Conservation (phyloP, 164 flowering plant species). For the Stephania yunnanensis region DNA sequence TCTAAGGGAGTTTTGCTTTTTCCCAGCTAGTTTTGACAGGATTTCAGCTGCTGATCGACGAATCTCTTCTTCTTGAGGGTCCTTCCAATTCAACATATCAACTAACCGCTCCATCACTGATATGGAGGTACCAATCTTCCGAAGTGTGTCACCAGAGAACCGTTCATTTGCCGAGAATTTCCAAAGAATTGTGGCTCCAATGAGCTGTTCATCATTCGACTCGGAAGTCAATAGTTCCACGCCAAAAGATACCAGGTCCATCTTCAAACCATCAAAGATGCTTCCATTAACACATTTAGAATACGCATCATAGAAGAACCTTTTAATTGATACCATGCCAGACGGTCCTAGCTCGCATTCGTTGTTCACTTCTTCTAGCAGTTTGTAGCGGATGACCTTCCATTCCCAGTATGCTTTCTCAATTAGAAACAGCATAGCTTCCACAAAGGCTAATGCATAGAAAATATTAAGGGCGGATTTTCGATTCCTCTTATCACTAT, state of each 20-base stretch:
- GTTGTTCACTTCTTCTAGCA: conserved; percentile 57
- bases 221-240: conserved; percentile 68
- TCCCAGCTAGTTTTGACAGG: conserved; percentile 60
- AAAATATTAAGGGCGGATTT: conserved; percentile 69
- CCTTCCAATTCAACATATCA: conserved; percentile 95
- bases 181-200: conserved; percentile 58
- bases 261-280: conserved; percentile 86
- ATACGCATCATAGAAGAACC: conserved; percentile 91
- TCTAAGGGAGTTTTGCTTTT: conserved; percentile 73
- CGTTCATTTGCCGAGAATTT: conserved; percentile 34
- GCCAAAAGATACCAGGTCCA: conserved; percentile 82
- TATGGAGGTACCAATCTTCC: conserved; percentile 63
- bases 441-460: conserved; percentile 77
- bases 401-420: conserved; percentile 93
- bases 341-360: conserved; percentile 58
- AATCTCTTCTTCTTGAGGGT: conserved; percentile 66
- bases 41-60: conserved; percentile 79
- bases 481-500: conserved; percentile 63
- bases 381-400: conserved; percentile 44
- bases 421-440: conserved; percentile 67
- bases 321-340: conserved; percentile 53
- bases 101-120: conserved; percentile 73
- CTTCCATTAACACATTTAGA: conserved; percentile 78
- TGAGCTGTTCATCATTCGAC: conserved; percentile 79
- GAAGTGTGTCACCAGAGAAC: conserved; percentile 67